Base-by-base conservation (phyloP, 495 filamentous ascomycete genomes). In the Margaritispora aquatica region DNA sequence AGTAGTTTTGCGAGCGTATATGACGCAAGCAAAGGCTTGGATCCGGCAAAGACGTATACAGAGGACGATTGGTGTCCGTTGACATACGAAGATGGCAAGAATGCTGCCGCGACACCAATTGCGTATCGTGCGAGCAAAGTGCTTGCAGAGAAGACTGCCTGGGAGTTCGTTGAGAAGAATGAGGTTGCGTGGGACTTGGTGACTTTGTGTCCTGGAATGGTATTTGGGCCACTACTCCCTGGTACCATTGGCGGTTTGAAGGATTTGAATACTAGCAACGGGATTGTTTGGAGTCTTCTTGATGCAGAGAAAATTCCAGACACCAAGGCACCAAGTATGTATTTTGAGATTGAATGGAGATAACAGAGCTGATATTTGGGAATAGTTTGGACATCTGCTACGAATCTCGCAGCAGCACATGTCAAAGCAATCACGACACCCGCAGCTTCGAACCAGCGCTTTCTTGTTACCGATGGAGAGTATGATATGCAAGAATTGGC, bases 111-210 rank as follows among this genome's bases (percentile, higher is more conserved):
- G 19, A 44, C 38, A 3, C 38, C 38, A 17, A 57, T 64, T 10
- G 72, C 72, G 11, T 74, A 74, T 50, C 69, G 72, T 11, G 72
- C 70, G 0, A 73, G 70, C 9, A 74, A 74, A 27, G 65, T 67
- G 1, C 63, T 72, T 10, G 72, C 70, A 11, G 72, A 73, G 49
- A 58, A 64, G 10, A 64, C 68, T 3, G 70, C 69, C 9, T 74
- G 72, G 69, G 63, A 70, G 21, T 71, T 64, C 47, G 57, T 73
- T 19, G 56, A 60, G 8, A 62, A 68, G 2, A 47, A 73, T 51
- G 11, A 60, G 19, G 34, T 41, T 22, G 24, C 41, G 4, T 56
- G 41, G 19, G 54, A 56, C n/a, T n/a, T 56, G 17, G 38, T 56
- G 7, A 10, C 8, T 15, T 21, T 56, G 9, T 46, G 44, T 47